Evolutionary conservation across 2,329 filamentous ascomycete species (phyloP), one percentile per base, ranked within the genome.

Genomic region (Aspergillus candidus): DNA sequence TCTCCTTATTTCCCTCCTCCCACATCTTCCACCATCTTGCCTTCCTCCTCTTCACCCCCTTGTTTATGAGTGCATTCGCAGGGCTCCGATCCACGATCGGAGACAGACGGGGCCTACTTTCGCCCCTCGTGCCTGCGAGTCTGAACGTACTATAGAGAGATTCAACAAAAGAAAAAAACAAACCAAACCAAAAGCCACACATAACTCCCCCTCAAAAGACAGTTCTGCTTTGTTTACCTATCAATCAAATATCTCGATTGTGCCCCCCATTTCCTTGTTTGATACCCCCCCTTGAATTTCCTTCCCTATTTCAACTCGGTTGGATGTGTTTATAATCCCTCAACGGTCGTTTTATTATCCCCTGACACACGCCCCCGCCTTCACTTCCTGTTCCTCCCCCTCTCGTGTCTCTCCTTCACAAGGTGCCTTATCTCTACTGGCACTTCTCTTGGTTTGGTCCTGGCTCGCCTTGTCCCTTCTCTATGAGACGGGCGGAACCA

Each of bases 91-190:
- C 6, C n/a, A 30, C 32, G 27, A 30, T 29, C 27, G 13, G 15
- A 39, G 4, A 13, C n/a, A 14, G 22, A 27, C 27, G 29, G 57
- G 60, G 55, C 61, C 58, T 62, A 63, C 59, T 61, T 57, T 52
- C 59, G 61, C 60, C 58, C 55, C 41, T 31, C 15, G 31, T 37
- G 22, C 22, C 48, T 42, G 40, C 38, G 43, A 37, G 40, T 47
- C 44, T 39, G 40, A 35, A 41, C 51, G 48, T 52, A 50, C 47
- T 53, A 50, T 59, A 51, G 53, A 58, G 46, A 52, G 46, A 52
- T 40, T 44, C 41, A 41, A 48, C 52, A 55, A 47, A 52, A 50
- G 42, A 50, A 47, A 52, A 44, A 43, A 50, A 56, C 36, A 41
- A 50, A 43, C 40, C 49, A 47, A 46, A 40, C 22, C 39, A 37